Evolutionary conservation across 2,329 filamentous ascomycete species (phyloP), one percentile per base, ranked within the genome.

Genomic region (Penicillium glabrum): DNA sequence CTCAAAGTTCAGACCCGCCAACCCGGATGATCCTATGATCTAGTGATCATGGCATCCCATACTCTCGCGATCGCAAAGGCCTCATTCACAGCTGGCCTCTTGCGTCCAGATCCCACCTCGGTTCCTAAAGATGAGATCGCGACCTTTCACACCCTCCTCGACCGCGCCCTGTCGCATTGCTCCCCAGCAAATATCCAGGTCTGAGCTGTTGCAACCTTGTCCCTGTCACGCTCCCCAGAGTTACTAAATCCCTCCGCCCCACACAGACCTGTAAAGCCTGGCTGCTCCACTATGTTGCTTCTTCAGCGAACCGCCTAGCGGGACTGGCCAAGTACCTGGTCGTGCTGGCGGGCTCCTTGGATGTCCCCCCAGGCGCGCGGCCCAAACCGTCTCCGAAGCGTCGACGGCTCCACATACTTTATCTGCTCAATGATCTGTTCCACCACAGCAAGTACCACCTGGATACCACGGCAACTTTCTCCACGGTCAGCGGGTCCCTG

Each of bases 101-200:
- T 93, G 56, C 87, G 89, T 59, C 83, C 88, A 41, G 90, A 93
- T 70, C 89, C 89, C n/a, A 80, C 78, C 21, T 83, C 89, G 10
- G 83, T 90, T 54, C 77, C 85, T 48, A 86, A 88, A 71, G 84
- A 86, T 67, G 84, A 88, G 58, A 88, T 93, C 73, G 82, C 88
- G 64, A 75, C 82, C 56, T 89, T 93, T 74, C 84, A 91, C 73
- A 72, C 78, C 61, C 79, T 86, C 58, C 81, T 95, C 68, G 83
- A 87, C 73, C 78, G 82, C 71, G 83, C 83, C 67, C 77, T 90
- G 70, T 77, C 82, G 76, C 83, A 86, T 79, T 93, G 90, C 84
- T 90, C 89, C 69, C 83, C 86, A 70, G 78, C 81, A 80, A 92
- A 93, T 80, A 88, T 95, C 82, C 90, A 95, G 90, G 90, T 95